Base-by-base conservation (phyloP, 2,329 filamentous ascomycete species). In the Thielaviopsis euricoi region DNA sequence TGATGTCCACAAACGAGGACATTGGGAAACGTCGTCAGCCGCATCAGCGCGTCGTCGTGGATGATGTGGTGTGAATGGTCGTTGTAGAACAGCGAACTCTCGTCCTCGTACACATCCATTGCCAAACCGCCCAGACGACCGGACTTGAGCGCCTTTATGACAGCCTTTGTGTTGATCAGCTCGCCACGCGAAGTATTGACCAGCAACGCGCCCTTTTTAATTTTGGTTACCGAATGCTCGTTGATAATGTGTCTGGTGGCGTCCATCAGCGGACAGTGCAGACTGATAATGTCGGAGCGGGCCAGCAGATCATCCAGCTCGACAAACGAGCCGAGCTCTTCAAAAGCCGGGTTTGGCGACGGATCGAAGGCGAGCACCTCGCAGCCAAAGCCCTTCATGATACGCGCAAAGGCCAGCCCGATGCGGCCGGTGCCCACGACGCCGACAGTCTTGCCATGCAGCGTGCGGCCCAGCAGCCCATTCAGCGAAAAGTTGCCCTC, bases 151-250 rank as follows among this genome's bases (percentile, higher is more conserved):
- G 79, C 78, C 22, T 74, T 69, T 57, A 85, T 79, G 58, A 83
- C 75, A 12, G 80, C 77, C 29, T 70, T 68, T 0, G 81, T 83
- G 64, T 85, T 72, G 60, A 87, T 73, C 56, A 87, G 70, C 1
- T 77, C 81, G 21, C 83, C 84, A 1, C 84, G 78, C 3, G 82
- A 85, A 0, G 83, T 87, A 68, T 87, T 85, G 62, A 87, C 73
- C 33, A 87, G 69, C 67, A 85, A 71, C 0, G 77, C 81, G 1
- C 76, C 79, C 7, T 68, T 66, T 67, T 84, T 83, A 73, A 85
- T 81, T 62, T 71, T 65, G 3, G 67, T 64, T 23, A 86, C 68
- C 7, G 77, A 74, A 3, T 71, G 64, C 17, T 71, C 71, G 64
- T 82, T 79, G 66, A 86, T 79, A 60, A 86, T 73, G 65, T 82